Conservation (phyloP, 495 filamentous ascomycete genomes). For the Xylaria scruposa region DNA sequence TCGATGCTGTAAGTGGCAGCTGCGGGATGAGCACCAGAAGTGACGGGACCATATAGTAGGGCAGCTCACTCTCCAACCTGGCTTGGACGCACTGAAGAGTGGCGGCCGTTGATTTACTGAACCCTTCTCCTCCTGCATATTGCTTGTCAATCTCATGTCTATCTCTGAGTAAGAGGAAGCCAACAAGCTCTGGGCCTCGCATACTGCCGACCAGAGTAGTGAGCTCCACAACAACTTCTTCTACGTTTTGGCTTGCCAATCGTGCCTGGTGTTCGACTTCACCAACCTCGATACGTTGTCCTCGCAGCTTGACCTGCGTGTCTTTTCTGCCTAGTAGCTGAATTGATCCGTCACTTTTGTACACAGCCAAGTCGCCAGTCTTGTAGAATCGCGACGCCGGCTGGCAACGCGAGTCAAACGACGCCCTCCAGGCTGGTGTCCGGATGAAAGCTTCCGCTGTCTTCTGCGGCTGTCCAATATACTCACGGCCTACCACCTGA, state of each 20-base stretch:
- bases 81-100: neutral
- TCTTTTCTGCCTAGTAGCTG: constrained; percentile 4
- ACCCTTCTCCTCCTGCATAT: neutral
- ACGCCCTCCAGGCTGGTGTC: neutral
- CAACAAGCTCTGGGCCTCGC: neutral
- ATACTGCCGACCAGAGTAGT: constrained; percentile 33
- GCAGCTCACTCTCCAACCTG: constrained; percentile 21
- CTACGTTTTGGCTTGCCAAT: constrained; percentile 21
- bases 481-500: constrained; percentile 56
- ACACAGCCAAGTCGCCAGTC: constrained; percentile 52
- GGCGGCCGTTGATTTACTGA: neutral
- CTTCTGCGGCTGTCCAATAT: constrained; percentile 43
- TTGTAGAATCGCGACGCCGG: neutral
- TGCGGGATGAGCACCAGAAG: constrained; percentile 29
- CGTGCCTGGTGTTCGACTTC: constrained; percentile 44
- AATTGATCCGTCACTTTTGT: constrained; percentile 7
- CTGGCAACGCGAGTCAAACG: neutral
- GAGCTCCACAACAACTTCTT: constrained; percentile 53
- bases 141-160: neutral
- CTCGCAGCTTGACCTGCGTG: constrained; percentile 35
- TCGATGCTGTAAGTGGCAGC: constrained; percentile 19
- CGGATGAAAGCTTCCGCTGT: constrained; percentile 28
- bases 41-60: constrained; percentile 37
- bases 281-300: constrained; percentile 50
- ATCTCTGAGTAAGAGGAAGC: constrained; percentile 1